Conservation (phyloP, 371 early-diverging fungal genomes). For the Mortierella sp. region DNA sequence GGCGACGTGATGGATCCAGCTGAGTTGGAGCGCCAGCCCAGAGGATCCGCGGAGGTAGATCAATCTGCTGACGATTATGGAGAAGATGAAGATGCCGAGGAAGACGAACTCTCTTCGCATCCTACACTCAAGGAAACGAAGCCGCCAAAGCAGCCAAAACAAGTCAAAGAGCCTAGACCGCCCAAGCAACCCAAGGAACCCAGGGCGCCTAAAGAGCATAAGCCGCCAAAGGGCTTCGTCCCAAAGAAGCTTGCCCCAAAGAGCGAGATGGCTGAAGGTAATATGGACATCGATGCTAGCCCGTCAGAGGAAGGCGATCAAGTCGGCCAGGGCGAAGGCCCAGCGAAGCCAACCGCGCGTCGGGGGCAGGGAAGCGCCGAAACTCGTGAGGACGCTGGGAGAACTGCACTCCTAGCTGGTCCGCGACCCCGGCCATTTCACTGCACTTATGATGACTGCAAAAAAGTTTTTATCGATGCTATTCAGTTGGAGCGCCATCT, state of each 20-base stretch:
- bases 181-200: conserved; percentile 11
- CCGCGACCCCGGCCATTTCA: conserved; percentile 48
- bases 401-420: conserved; percentile 5
- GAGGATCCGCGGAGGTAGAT: conserved; percentile 31
- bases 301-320: not conserved
- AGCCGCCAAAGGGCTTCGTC: conserved; percentile 11
- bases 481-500: conserved; percentile 51
- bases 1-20: conserved; percentile 45
- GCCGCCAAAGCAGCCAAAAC: conserved; percentile 7
- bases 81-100: conserved; percentile 20
- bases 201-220: conserved; percentile 16
- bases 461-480: conserved; percentile 53
- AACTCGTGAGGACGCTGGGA: not conserved
- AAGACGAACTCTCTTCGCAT: not conserved
- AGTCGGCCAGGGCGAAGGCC: not conserved
- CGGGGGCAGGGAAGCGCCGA: conserved; percentile 10
- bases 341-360: not conserved
- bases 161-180: conserved; percentile 6
- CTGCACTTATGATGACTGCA: conserved; percentile 53
- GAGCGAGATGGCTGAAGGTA: conserved; percentile 9
- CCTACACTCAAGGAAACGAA: conserved; percentile 1
- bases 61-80: conserved; percentile 30
- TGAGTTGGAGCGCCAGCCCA: conserved; percentile 27
- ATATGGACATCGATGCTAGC: not conserved
- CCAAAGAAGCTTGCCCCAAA: conserved; percentile 30